A percentile compares a stretch with the other conserved stretches of the same genome.
Evolutionary conservation across 1,284 basidiomycete genomes (phyloP).

Genomic region (Coriolopsis trogii): DNA sequence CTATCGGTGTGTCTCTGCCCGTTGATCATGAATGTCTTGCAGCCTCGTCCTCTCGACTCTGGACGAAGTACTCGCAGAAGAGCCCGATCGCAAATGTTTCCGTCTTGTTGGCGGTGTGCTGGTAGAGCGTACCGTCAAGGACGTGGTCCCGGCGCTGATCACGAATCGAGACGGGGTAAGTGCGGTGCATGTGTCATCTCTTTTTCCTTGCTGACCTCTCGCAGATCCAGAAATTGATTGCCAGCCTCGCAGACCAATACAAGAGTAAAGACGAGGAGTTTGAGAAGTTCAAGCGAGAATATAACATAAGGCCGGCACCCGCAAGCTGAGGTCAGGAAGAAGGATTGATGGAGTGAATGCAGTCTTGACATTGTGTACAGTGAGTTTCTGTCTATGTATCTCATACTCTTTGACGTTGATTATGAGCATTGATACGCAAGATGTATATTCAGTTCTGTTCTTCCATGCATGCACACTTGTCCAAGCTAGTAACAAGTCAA

Average conservation of each 20-base stretch:
- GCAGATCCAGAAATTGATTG: slow-evolving; percentile 81
- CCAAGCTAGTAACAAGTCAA: too few species aligned
- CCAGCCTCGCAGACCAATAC: slow-evolving; percentile 81
- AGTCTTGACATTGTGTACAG: too few species aligned
- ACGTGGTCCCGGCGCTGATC: slow-evolving; percentile 89
- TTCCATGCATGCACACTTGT: too few species aligned
- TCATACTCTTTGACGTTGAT: too few species aligned
- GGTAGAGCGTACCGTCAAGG: slow-evolving; percentile 94
- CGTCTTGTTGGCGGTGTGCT: slow-evolving; percentile 95
- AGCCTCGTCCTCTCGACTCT: slow-evolving; percentile 92
- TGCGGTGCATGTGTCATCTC: slow-evolving; percentile 12
- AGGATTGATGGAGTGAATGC: too few species aligned
- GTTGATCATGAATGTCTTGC: neutral
- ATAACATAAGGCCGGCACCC: slow-evolving; percentile 71
- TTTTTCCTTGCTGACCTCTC: neutral
- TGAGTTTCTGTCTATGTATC: too few species aligned
- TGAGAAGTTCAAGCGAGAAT: slow-evolving; percentile 80
- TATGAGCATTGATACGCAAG: too few species aligned
- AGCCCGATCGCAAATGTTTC: slow-evolving; percentile 94
- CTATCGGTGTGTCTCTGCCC: neutral
- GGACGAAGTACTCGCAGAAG: slow-evolving; percentile 72
- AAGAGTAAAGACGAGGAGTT: slow-evolving; percentile 87
- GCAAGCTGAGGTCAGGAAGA: slow-evolving; percentile 11
- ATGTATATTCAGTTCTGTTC: too few species aligned
- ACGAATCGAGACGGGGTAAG: slow-evolving; percentile 85